Percentiles rank a stretch among this genome's conserved stretches.
Evolutionary conservation across 1,284 basidiomycete species (phyloP).

Genomic region (Malassezia equina): DNA sequence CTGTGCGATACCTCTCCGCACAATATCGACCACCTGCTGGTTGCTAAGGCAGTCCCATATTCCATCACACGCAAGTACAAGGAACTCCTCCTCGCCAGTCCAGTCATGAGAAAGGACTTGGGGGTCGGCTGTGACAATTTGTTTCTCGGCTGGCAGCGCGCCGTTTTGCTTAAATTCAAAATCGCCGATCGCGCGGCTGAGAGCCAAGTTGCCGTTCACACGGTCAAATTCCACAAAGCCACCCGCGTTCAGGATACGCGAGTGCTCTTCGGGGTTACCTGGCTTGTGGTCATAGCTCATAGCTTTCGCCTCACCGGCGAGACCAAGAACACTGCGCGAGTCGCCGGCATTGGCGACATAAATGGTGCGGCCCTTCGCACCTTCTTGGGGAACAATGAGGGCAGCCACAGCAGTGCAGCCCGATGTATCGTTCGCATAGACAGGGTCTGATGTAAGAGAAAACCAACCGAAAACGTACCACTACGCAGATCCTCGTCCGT

Average conservation of each 20-base stretch:
- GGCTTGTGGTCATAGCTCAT: conserved; percentile 96
- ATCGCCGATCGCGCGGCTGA: conserved; percentile 90
- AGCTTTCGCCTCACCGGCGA: conserved; percentile 73
- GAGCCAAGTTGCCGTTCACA: conserved; percentile 92
- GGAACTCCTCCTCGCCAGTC: conserved; percentile 78
- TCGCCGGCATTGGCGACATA: conserved; percentile 81
- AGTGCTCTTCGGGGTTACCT: conserved; percentile 70
- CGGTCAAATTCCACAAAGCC: conserved; percentile 95
- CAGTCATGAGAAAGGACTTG: conserved; percentile 74
- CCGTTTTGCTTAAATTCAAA: conserved; percentile 98
- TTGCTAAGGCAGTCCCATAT: conserved; percentile 97
- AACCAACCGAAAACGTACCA: conserved; percentile 52
- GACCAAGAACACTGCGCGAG: conserved; percentile 78
- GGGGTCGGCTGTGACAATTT: conserved; percentile 91
- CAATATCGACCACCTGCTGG: conserved; percentile 83
- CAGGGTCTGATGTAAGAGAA: conserved; percentile 57
- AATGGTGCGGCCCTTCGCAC: conserved; percentile 24
- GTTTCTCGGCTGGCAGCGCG: conserved; percentile 68
- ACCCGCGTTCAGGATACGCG: conserved; percentile 80
- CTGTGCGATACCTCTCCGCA: conserved; percentile 71
- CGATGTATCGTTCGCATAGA: conserved; percentile 79
- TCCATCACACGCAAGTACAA: conserved; percentile 92
- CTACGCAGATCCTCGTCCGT: conserved; percentile 87
- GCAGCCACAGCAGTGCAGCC: conserved; percentile 93
- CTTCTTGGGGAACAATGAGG: conserved; percentile 32